Evolutionary conservation across 306 rosid genomes (phyloP).

Genomic region (Prunus campanulata): DNA sequence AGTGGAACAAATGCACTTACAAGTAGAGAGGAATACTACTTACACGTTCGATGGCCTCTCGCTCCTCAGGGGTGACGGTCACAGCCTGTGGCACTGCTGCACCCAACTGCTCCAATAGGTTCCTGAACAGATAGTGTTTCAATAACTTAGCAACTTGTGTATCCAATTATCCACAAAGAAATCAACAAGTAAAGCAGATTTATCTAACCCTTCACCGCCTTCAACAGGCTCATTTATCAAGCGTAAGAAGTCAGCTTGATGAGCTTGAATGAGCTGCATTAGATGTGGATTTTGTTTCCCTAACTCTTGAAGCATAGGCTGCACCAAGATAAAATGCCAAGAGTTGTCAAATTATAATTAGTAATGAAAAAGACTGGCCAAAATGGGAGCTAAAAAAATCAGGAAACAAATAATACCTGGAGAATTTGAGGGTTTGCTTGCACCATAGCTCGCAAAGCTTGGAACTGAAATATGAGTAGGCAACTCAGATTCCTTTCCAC

Average conservation of each 20-base stretch:
- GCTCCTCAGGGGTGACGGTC: conserved; percentile 45
- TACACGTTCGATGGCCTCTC: conserved; percentile 45
- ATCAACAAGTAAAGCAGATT: not conserved
- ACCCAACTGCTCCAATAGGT: conserved; percentile 33
- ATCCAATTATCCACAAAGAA: not conserved
- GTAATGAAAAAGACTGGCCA: not conserved
- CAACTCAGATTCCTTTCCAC: not conserved
- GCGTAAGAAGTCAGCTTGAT: conserved; percentile 47
- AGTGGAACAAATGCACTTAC: not conserved
- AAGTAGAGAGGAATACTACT: not conserved
- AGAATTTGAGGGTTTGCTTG: conserved; percentile 45
- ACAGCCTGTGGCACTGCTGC: conserved; percentile 46
- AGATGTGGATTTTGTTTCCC: conserved; percentile 44
- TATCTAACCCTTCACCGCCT: conserved; percentile 39
- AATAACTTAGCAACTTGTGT: not conserved
- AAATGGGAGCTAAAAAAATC: not conserved
- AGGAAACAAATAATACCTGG: conserved; percentile 26
- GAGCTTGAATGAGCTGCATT: conserved; percentile 44
- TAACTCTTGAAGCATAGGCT: conserved; percentile 52
- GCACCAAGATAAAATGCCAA: not conserved
- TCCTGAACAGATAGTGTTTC: conserved; percentile 21
- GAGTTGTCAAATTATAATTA: not conserved
- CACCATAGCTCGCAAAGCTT: conserved; percentile 46
- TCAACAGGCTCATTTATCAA: conserved; percentile 46
- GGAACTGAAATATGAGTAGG: conserved; percentile 26